Evolutionary conservation across 306 rosid genomes (phyloP), one percentile per base, ranked within the genome.

Genomic region (Prunus kanzakura): DNA sequence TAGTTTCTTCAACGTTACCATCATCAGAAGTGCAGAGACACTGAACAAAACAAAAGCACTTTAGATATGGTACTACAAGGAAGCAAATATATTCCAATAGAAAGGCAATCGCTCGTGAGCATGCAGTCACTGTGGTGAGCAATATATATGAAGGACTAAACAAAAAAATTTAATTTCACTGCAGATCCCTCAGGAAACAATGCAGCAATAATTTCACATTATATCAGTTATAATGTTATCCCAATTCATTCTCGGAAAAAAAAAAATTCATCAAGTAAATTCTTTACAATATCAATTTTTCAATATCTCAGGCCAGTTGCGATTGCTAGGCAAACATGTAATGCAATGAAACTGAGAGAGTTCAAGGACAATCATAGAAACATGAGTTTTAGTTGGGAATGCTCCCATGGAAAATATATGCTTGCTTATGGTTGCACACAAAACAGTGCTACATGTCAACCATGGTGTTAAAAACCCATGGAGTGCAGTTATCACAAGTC

Each of bases 1-100:
- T 56, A 96, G 93, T 84, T 95, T 96, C 94, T 91, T 96, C 88
- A 96, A 77, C 11, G 99, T 96, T 74, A 96, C 99, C 99, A 96
- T 96, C 99, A 96, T 96, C 85, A 92, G 83, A 77, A 96, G 98
- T 56, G 99, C 94, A 29, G 99, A 92, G 52, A 96, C 99, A 78
- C 99, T 96, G 87, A 57, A 83, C 50, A 76, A 79, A 68, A 74
- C 8, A 70, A 80, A 81, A 74, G 41, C 60, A 80, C 32, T 57
- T 72, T 35, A 76, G 30, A 47, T 29, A 50, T 73, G 47, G 43
- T 50, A 49, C 15, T n/a, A 50, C 61, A 75, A 38, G 29, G 51
- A 62, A 11, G 12, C 41, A 68, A 60, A 75, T 51, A 18, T 23
- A 25, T 47, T 58, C 6, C 47, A 43, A 73, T 3, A 23, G 13